Evolutionary conservation across 129 eudicot genomes (phyloP).

Genomic region (Calendula officinalis): DNA sequence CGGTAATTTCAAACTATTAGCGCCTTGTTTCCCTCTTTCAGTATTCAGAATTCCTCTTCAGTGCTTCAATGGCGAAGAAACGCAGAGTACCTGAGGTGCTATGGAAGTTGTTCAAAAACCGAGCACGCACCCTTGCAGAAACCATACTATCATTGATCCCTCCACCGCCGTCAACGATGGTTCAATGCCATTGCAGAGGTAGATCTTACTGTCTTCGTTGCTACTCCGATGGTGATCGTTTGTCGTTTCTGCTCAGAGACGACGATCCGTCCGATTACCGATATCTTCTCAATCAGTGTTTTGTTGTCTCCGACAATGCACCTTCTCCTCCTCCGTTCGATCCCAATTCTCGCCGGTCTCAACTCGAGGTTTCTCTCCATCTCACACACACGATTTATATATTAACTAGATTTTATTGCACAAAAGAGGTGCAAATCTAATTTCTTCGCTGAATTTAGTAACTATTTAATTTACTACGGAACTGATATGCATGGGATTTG

Average conservation of each 20-base stretch:
- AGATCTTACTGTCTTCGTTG: conserved; percentile 55
- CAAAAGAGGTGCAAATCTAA: neutral
- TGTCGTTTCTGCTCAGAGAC: conserved; percentile 45
- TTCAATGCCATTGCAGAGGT: conserved; percentile 41
- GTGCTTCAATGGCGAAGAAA: conserved; percentile 29
- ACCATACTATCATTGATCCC: conserved; percentile 49
- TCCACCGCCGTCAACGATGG: conserved; percentile 26
- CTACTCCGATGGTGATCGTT: conserved; percentile 33
- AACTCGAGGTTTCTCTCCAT: conserved; percentile 43
- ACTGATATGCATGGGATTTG: neutral
- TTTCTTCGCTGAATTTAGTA: neutral
- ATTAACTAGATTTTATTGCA: neutral
- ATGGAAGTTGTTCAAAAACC: conserved; percentile 52
- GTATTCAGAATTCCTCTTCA: neutral
- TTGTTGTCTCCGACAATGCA: conserved; percentile 47
- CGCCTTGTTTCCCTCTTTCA: too few species aligned
- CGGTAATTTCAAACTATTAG: too few species aligned
- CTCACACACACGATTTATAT: neutral
- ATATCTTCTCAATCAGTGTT: conserved; percentile 50
- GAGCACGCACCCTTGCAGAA: conserved; percentile 52
- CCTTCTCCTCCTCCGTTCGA: conserved; percentile 45
- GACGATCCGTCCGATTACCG: conserved; percentile 57
- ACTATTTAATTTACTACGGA: too few species aligned
- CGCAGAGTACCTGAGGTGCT: conserved; percentile 54
- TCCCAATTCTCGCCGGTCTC: conserved; percentile 49